A percentile compares a stretch with the other conserved stretches of the same genome.
Evolutionary conservation across 345 rosid species (phyloP).

Genomic region (rapeseed (Brassica napus)): DNA sequence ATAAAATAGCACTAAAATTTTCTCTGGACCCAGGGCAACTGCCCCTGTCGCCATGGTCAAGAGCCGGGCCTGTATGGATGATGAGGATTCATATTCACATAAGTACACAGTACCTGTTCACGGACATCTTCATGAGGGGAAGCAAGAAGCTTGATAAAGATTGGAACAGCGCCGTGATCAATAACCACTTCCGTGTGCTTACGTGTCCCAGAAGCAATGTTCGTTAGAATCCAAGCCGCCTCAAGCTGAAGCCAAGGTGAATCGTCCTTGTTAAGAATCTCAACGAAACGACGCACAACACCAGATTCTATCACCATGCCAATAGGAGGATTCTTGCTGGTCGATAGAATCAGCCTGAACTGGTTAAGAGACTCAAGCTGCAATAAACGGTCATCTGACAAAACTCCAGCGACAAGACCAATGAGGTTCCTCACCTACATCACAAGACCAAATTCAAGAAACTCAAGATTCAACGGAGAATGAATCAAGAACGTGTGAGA

Average conservation of each 20-base stretch:
- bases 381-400: conserved; percentile 40
- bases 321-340: conserved; percentile 36
- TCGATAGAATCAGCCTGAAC: conserved; percentile 43
- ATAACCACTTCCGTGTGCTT: conserved; percentile 65
- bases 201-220: conserved; percentile 70
- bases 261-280: conserved; percentile 64
- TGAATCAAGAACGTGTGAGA: not conserved
- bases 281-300: conserved; percentile 66
- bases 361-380: conserved; percentile 51
- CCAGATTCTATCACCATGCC: conserved; percentile 58
- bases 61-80: no score
- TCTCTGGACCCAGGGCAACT: no score
- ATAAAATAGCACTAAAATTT: no score
- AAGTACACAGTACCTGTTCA: conserved; percentile 55
- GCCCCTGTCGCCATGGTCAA: no score
- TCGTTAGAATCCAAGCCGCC: conserved; percentile 81
- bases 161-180: conserved; percentile 63
- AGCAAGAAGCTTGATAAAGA: conserved; percentile 59
- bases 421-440: conserved; percentile 54
- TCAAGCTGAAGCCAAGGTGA: conserved; percentile 73
- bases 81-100: not conserved
- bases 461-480: not conserved
- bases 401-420: conserved; percentile 47
- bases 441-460: not conserved
- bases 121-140: conserved; percentile 70